A percentile compares a stretch with the other conserved stretches of the same genome.
These are phyloP conservation scores for Salix brachista DNA, from an alignment of 345 rosid genomes.

Conservation along the genomic window DNA sequence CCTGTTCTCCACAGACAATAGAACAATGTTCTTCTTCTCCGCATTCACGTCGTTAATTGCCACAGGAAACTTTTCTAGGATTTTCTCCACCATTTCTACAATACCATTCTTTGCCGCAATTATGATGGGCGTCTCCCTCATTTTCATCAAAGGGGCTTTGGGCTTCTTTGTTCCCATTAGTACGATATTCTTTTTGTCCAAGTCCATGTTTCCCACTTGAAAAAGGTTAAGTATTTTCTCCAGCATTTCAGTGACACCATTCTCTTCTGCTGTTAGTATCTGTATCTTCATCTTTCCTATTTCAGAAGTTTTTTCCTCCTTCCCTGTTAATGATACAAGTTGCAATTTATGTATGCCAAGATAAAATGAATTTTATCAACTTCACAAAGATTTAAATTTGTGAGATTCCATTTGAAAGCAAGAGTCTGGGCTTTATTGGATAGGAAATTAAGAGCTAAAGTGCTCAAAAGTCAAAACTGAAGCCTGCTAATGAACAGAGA, in stretches of 20 bases:
- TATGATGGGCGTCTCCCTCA: constrained; percentile 21
- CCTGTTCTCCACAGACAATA: constrained; percentile 51
- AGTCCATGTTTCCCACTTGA: too few relatives aligned
- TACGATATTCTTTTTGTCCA: too few relatives aligned
- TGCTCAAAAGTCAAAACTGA: not conserved
- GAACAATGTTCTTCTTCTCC: constrained; percentile 28
- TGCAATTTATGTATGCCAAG: not conserved
- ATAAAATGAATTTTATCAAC: not conserved
- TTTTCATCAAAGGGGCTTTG: not conserved
- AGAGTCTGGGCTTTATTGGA: not conserved
- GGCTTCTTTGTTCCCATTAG: too few relatives aligned
- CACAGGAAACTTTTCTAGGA: constrained; percentile 23
- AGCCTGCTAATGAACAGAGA: not conserved
- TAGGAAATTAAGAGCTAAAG: not conserved
- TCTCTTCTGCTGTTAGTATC: too few relatives aligned
- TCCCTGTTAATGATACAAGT: not conserved
- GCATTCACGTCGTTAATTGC: constrained; percentile 30
- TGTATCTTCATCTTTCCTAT: too few relatives aligned
- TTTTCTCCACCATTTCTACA: constrained; percentile 27
- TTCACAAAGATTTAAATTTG: not conserved
- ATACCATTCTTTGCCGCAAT: constrained; percentile 38
- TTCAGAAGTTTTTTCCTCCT: not conserved
- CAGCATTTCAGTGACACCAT: too few relatives aligned
- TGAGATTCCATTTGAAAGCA: not conserved
- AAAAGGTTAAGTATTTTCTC: too few relatives aligned